Conservation (phyloP, 2,329 filamentous ascomycete genomes). For the Coleophoma crateriformis region DNA sequence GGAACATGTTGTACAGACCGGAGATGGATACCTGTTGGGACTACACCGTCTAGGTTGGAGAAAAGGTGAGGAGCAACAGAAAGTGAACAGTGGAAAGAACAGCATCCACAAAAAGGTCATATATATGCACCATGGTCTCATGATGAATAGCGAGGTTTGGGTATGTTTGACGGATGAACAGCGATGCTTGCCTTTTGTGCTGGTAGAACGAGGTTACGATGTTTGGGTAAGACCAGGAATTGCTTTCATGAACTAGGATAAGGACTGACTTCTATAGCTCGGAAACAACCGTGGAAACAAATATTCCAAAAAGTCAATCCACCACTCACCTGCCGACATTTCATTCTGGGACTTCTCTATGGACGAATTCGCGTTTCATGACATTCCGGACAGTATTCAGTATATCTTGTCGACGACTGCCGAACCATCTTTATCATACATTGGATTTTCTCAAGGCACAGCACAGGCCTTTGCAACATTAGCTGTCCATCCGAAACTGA, state of each 20-base stretch:
- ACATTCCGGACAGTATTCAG: conserved; percentile 90
- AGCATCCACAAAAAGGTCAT: conserved; percentile 77
- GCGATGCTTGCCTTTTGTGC: conserved; percentile 78
- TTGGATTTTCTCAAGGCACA: conserved; percentile 95
- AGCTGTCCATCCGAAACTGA: conserved; percentile 86
- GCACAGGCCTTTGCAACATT: conserved; percentile 94
- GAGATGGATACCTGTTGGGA: conserved; percentile 88
- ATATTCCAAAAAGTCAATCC: conserved; percentile 92
- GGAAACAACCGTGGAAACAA: conserved; percentile 99
- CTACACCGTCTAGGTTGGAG: conserved; percentile 82
- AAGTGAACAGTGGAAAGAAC: conserved; percentile 66
- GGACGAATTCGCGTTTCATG: conserved; percentile 95
- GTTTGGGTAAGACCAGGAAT: conserved; percentile 65
- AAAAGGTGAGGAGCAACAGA: conserved; percentile 72
- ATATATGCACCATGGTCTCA: conserved; percentile 89
- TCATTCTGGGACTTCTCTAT: conserved; percentile 98
- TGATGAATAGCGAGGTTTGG: conserved; percentile 99
- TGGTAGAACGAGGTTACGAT: conserved; percentile 90
- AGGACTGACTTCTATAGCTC: conserved; percentile 44
- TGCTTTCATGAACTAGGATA: background rate
- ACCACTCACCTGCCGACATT: conserved; percentile 65
- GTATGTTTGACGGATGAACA: conserved; percentile 84
- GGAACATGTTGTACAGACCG: conserved; percentile 92
- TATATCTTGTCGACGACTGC: conserved; percentile 84
- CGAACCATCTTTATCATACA: conserved; percentile 83